Conservation (phyloP, 2,329 filamentous ascomycete species). For the Xylaria multiplex region DNA sequence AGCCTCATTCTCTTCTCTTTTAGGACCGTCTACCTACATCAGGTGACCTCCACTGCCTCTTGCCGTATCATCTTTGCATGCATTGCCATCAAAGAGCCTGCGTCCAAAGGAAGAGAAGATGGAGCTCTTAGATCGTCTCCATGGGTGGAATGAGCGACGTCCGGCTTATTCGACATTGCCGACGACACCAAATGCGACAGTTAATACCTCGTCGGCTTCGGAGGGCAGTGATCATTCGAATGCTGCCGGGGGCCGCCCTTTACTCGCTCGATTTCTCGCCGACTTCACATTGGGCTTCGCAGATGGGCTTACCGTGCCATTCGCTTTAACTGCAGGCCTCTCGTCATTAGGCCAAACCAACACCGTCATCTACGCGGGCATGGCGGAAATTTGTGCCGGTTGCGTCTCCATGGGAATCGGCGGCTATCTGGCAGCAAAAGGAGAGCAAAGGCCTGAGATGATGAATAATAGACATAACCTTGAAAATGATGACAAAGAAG, state of each 20-base stretch:
- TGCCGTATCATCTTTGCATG: not conserved
- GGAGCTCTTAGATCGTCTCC: constrained; percentile 23
- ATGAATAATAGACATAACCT: not conserved
- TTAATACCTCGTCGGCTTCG: constrained; percentile 5
- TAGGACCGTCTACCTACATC: not conserved
- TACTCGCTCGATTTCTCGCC: constrained; percentile 55
- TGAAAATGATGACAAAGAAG: constrained; percentile 11
- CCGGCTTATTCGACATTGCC: constrained; percentile 37
- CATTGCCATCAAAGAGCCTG: not conserved
- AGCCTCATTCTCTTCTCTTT: not conserved
- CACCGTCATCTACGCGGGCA: constrained; percentile 75
- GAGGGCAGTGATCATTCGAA: constrained; percentile 1
- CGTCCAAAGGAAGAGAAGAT: constrained; percentile 7
- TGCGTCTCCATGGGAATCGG: constrained; percentile 82
- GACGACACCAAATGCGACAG: constrained; percentile 21
- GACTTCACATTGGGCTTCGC: constrained; percentile 81
- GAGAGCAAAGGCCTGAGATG: constrained; percentile 53
- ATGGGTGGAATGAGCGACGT: constrained; percentile 28
- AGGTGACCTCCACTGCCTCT: not conserved
- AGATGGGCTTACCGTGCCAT: constrained; percentile 82
- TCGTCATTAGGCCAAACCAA: constrained; percentile 71
- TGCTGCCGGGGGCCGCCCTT: not conserved
- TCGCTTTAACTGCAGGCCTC: constrained; percentile 79
- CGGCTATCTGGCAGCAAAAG: constrained; percentile 74
- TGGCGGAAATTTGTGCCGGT: constrained; percentile 79